Conservation (phyloP, 1,284 basidiomycete genomes). For the Abortiporus biennis region DNA sequence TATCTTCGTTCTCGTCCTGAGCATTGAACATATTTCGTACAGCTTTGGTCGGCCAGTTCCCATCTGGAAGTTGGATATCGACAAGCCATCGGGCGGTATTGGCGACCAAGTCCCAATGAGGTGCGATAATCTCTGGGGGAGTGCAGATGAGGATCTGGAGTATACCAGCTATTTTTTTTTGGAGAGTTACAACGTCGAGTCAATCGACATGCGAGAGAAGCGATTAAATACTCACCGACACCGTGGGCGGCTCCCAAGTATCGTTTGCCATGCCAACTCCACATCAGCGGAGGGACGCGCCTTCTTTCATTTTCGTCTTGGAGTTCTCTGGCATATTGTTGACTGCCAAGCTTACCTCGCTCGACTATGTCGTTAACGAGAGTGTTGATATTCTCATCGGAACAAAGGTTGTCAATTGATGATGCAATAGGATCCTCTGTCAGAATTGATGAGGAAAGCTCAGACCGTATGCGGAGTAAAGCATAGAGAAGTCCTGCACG, state of each 20-base stretch:
- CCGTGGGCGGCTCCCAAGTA: slow-evolving; percentile 55
- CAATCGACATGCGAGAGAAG: neutral
- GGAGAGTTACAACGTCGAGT: neutral
- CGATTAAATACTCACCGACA: slow-evolving; percentile 31
- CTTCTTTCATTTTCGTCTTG: slow-evolving; percentile 13
- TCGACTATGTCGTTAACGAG: slow-evolving; percentile 40
- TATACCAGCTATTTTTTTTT: slow-evolving; percentile 36
- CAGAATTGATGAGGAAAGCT: slow-evolving; percentile 5
- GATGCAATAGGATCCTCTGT: slow-evolving; percentile 11
- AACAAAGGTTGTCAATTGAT: slow-evolving; percentile 12
- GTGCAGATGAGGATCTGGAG: slow-evolving; percentile 41
- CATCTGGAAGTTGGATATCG: slow-evolving; percentile 34
- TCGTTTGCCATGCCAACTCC: slow-evolving; percentile 47
- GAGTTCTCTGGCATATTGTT: slow-evolving; percentile 22
- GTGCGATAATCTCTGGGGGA: slow-evolving; percentile 29
- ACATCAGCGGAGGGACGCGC: slow-evolving; percentile 40
- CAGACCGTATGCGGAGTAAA: slow-evolving; percentile 34
- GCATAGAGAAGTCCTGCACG: slow-evolving; percentile 50
- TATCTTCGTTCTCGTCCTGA: slow-evolving; percentile 10
- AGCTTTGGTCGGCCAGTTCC: slow-evolving; percentile 48
- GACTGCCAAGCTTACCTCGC: slow-evolving; percentile 37
- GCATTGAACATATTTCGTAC: slow-evolving; percentile 18
- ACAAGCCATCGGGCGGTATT: slow-evolving; percentile 42
- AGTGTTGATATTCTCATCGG: slow-evolving; percentile 15
- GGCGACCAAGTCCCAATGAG: slow-evolving; percentile 34